Evolutionary conservation across 75 land plant genomes (phyloP), one percentile per base, ranked within the genome.

Genomic region (Gnetum montanum): DNA sequence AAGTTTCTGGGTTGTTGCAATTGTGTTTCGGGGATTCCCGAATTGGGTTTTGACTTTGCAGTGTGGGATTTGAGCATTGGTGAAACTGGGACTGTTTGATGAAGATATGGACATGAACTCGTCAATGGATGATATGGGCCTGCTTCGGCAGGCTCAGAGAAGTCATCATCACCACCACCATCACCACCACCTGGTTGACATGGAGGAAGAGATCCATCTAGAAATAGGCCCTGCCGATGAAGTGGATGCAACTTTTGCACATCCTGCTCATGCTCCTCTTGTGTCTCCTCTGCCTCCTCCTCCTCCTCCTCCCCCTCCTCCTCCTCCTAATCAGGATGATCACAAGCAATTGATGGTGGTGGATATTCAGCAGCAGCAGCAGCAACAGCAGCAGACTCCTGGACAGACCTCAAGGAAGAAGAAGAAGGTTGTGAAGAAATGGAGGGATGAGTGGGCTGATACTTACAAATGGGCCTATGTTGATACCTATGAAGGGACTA

Each of bases 391-490:
- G 8, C 59, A 75, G 20, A 50, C 63, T 22, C 80, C 74, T 55
- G 82, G 78, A 15, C 74, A 72, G 34, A 28, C 61, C 5, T 85
- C 73, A 33, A 62, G 89, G 57, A 90, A 90, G 76, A 90, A 90
- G 72, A 95, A 95, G 62, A 76, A 76, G 50, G 99, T 95, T 18
- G 97, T 95, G 31, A 95, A 95, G 73, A 78, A 88, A 54, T 95
- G 99, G 99, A 78, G 99, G 47, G 97, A 95, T 57, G 99, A 94
- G 65, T 95, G 99, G 99, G 96, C 99, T 13, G 99, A 95, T 58
- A 90, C 97, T 0, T 95, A 95, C 36, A 95, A 95, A 44, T 95
- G 99, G 99, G 99, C 99, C 4, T 90, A 83, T 67, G 96, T 90
- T n/a, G 87, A 82, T 47, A 66, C 86, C 12, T 69, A 78, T 43